phyloP scores from a whole-genome alignment of 257 asterid genomes.

The Galeopsis tetrahit region DNA sequence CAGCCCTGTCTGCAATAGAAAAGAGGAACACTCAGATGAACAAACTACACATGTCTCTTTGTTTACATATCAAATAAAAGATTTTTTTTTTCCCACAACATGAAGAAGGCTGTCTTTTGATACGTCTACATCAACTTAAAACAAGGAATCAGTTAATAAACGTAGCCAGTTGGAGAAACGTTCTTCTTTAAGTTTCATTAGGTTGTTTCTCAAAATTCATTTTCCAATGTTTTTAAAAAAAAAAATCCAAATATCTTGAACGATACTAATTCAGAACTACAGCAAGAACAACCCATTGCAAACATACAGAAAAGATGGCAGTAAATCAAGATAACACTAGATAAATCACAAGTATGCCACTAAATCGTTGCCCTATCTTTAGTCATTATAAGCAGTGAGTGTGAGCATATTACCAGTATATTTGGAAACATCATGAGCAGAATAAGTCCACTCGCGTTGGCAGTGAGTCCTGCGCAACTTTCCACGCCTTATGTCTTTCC shows the following conservation, averaged over 20 bases:
- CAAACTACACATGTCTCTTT: background rate
- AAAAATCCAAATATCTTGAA: background rate
- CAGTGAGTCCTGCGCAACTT: slow-evolving; percentile 31
- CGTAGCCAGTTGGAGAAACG: slow-evolving; percentile 13
- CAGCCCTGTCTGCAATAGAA: slow-evolving; percentile 57
- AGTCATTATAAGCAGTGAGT: background rate
- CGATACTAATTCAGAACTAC: background rate
- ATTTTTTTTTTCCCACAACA: background rate
- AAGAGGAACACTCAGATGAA: background rate
- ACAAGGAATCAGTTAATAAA: background rate
- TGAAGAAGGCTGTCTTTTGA: background rate
- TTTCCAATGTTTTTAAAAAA: background rate
- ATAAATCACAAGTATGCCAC: background rate
- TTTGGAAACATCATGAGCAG: slow-evolving; percentile 55
- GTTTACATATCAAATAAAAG: background rate
- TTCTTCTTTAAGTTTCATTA: slow-evolving; percentile 2
- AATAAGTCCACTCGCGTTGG: slow-evolving; percentile 69
- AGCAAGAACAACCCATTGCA: background rate
- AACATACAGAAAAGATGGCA: background rate
- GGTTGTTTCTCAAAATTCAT: background rate
- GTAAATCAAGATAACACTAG: background rate
- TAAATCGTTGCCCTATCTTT: background rate
- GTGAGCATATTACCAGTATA: slow-evolving; percentile 42
- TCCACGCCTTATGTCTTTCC: slow-evolving; percentile 33
- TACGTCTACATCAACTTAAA: slow-evolving; percentile 10